These are phyloP conservation scores for Phytophthora tubulina DNA, from an alignment of 352 stramenopile genomes.

Conservation along the genomic window DNA sequence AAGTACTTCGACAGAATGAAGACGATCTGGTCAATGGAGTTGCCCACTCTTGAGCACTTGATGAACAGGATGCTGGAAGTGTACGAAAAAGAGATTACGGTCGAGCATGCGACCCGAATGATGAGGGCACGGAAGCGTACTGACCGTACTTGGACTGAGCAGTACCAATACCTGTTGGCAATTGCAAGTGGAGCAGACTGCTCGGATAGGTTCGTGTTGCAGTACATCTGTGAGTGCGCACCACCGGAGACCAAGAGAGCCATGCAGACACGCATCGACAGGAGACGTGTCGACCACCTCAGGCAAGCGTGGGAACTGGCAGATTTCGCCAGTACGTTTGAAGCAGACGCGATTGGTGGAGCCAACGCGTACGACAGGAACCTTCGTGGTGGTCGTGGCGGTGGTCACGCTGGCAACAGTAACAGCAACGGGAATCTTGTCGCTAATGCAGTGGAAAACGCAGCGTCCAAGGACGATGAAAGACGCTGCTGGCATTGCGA, in stretches of 20 bases:
- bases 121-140: neutral
- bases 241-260: neutral
- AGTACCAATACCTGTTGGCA: slow-evolving; percentile 3
- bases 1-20: slow-evolving; percentile 13
- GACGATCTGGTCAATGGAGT: neutral
- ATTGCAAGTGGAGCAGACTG: neutral
- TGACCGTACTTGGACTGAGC: slow-evolving; percentile 1
- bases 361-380: neutral
- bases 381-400: too few species aligned
- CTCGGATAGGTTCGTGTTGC: neutral
- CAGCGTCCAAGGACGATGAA: too few species aligned
- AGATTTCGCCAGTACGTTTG: slow-evolving; percentile 7
- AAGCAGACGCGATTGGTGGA: neutral
- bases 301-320: neutral
- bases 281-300: neutral
- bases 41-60: neutral
- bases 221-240: slow-evolving; percentile 5
- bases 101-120: neutral
- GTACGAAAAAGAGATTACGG: slow-evolving; percentile 7
- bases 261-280: neutral
- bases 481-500: too few species aligned
- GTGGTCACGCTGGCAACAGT: too few species aligned
- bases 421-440: neutral
- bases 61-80: slow-evolving; percentile 11
- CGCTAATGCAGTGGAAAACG: neutral